A percentile compares a stretch with the other conserved stretches of the same genome.
Conservation (phyloP, 805 yeast species). For the Yarrowia sp. region DNA sequence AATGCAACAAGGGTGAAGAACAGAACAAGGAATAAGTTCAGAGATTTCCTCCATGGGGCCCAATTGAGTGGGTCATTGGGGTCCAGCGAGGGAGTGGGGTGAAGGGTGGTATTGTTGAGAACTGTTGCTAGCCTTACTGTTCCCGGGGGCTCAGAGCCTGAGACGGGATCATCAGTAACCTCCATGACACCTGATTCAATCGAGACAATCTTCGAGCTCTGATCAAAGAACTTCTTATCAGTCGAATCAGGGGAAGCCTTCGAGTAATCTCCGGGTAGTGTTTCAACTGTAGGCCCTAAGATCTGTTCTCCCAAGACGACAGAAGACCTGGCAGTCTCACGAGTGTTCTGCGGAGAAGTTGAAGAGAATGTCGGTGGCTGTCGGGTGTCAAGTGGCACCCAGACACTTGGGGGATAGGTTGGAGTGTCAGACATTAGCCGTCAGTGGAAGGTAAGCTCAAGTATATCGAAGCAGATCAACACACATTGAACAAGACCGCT, state of each 20-base stretch:
- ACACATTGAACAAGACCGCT: not conserved
- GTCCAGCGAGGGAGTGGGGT: not conserved
- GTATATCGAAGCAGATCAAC: not conserved
- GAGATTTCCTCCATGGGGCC: not conserved
- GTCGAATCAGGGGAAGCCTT: no score
- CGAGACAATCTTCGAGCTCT: no score
- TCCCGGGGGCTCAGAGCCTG: not conserved
- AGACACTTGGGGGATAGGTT: not conserved
- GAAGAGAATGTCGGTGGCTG: not conserved
- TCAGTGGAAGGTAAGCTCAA: not conserved
- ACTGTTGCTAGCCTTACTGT: not conserved
- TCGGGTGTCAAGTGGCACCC: not conserved
- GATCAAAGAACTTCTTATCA: not conserved
- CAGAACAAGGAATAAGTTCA: not conserved
- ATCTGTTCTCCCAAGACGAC: not conserved
- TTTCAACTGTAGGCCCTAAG: no score
- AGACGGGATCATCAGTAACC: not conserved
- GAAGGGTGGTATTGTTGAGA: not conserved
- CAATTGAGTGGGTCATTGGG: constrained; percentile 3
- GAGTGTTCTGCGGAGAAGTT: not conserved
- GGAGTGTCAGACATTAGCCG: not conserved
- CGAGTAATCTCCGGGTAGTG: no score
- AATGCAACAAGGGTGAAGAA: not conserved
- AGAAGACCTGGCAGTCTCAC: not conserved
- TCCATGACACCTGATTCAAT: not conserved